Base-by-base conservation (phyloP, 2,329 filamentous ascomycete genomes). In the Colletotrichum tropicicola region DNA sequence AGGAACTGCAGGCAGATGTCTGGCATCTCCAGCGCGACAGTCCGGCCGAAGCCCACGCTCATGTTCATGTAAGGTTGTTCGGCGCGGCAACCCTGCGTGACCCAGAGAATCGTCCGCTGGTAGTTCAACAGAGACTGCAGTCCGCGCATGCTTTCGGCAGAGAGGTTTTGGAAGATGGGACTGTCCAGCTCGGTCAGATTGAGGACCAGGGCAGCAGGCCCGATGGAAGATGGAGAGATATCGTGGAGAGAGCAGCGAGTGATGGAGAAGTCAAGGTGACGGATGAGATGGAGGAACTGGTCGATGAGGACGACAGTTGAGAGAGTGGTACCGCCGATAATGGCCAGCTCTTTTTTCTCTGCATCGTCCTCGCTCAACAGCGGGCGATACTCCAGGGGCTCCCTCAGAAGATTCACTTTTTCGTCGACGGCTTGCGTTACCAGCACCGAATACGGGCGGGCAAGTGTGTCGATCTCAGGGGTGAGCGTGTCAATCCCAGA, bases 121-220 rank as follows among this genome's bases (percentile, higher is more conserved):
- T n/a, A n/a, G n/a, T n/a, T n/a, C n/a, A n/a, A n/a, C n/a, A n/a
- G n/a, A n/a, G n/a, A n/a, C n/a, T n/a, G n/a, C n/a, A n/a, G n/a
- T n/a, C n/a, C n/a, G n/a, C n/a, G n/a, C n/a, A n/a, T n/a, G n/a
- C n/a, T n/a, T n/a, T n/a, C n/a, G n/a, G n/a, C n/a, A 15, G 66
- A 68, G 9, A 72, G 8, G 9, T 45, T 44, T 27, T 72, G 68
- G 10, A 73, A 43, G 5, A n/a, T n/a, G n/a, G n/a, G n/a, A n/a
- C n/a, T n/a, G n/a, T n/a, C n/a, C n/a, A n/a, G n/a, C n/a, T n/a
- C 57, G 64, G 1, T 62, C 57, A 45, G 71, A 12, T n/a, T n/a
- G n/a, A n/a, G n/a, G n/a, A n/a, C n/a, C n/a, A n/a, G n/a, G n/a
- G n/a, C n/a, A n/a, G n/a, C n/a, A n/a, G n/a, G n/a, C n/a, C n/a